Base-by-base conservation (phyloP, 108 stramenopile genomes). In the Nitzschia inconspicua region DNA sequence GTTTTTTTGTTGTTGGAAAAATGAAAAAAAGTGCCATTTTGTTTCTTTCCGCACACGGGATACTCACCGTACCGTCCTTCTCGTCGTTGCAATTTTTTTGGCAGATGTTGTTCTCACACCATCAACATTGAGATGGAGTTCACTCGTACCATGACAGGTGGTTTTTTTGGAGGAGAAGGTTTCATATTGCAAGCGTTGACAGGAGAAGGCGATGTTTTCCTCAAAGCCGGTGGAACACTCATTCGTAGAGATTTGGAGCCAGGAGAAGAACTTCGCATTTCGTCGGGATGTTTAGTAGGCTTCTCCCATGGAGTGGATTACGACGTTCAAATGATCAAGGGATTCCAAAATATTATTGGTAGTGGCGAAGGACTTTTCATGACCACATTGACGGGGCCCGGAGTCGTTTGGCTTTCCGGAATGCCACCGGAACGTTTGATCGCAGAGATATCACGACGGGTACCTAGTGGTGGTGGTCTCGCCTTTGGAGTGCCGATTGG, bases 91-190 rank as follows among this genome's bases (percentile, higher is more conserved):
- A n/a, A n/a, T n/a, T n/a, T n/a, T n/a, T n/a, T n/a, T n/a, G n/a
- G n/a, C n/a, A n/a, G n/a, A 30, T 88, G 89, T 18, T 87, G 83
- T 9, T 83, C 87, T 13, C 85, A 89, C 35, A 78, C 80, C 1
- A 65, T 94, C 35, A 72, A 82, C 34, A 86, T 96, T 60, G 61
- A 84, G 31, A 93, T 93, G 89, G 93, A 92, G 63, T 94, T 84
- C 58, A 83, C 88, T 10, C 88, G 87, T 37, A 82, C 31, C 6
- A 77, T 94, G 56, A 65, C 83, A 7, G 68, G 78, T 31, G 95
- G 95, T 43, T 93, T 96, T 66, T 96, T 96, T 73, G 95, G 95
- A 10, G 95, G 95, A 0, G 95, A 96, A 59, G 95, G 95, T 16
- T 96, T 96, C 60, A 68, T 96, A 1, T 66, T 96, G 65, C 95